A percentile compares a stretch with the other conserved stretches of the same genome.
phyloP scores from a whole-genome alignment of 805 yeast species.

The Lachancea thermotolerans region DNA sequence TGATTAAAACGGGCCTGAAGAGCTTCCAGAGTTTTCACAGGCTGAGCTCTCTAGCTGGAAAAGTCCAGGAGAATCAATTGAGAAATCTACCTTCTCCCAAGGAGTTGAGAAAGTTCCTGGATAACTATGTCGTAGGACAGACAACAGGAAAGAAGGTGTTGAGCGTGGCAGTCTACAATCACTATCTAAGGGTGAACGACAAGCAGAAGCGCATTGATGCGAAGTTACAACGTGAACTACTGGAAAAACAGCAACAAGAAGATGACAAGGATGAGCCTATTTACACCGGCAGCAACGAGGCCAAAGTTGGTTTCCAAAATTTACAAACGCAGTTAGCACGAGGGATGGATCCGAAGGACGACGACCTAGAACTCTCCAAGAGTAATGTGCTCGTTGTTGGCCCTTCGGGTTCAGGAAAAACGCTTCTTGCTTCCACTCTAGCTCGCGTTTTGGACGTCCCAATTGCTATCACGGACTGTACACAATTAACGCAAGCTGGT shows the following conservation, averaged over 20 bases:
- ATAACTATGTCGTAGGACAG: constrained; percentile 51
- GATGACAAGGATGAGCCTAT: constrained; percentile 24
- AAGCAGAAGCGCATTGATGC: constrained; percentile 30
- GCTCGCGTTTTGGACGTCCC: constrained; percentile 50
- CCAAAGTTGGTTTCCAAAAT: constrained; percentile 26
- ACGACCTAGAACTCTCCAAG: constrained; percentile 44
- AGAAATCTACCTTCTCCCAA: constrained; percentile 41
- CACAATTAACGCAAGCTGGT: constrained; percentile 58
- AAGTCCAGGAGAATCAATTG: neutral
- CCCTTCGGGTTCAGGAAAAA: constrained; percentile 59
- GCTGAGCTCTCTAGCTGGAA: neutral
- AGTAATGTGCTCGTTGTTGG: constrained; percentile 52
- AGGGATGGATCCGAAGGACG: constrained; percentile 26
- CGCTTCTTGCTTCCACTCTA: constrained; percentile 47
- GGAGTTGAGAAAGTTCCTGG: constrained; percentile 39
- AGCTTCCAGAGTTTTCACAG: neutral
- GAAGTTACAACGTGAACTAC: constrained; percentile 21
- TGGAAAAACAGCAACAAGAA: constrained; percentile 17
- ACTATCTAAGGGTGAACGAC: constrained; percentile 44
- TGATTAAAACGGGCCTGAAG: constrained; percentile 3
- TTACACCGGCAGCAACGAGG: constrained; percentile 23
- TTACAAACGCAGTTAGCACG: constrained; percentile 27
- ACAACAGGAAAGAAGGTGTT: constrained; percentile 49
- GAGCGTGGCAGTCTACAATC: constrained; percentile 56
- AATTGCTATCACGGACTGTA: constrained; percentile 53